Conservation (phyloP, 768 basidiomycete genomes). For the Tricholomella constricta region DNA sequence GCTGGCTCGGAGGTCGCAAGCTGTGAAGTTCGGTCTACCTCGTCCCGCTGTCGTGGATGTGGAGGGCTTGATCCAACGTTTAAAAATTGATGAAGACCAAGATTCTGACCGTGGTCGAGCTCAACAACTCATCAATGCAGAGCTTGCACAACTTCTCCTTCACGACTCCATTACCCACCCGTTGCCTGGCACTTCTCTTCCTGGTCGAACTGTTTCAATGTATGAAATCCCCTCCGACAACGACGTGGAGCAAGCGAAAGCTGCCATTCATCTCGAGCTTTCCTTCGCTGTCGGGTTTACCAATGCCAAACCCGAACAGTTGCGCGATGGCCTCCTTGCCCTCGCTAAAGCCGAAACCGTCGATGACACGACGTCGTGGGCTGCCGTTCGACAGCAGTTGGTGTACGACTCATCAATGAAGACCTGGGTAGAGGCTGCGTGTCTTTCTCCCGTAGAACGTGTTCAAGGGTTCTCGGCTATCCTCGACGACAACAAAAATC, state of each 20-base stretch:
- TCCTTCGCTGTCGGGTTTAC: slow-evolving; percentile 83
- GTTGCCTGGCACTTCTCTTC: slow-evolving; percentile 79
- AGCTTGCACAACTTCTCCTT: slow-evolving; percentile 75
- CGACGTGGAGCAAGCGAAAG: slow-evolving; percentile 67
- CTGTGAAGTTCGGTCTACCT: slow-evolving; percentile 81
- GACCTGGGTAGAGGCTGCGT: slow-evolving; percentile 67
- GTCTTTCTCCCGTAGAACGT: slow-evolving; percentile 60
- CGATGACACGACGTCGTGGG: slow-evolving; percentile 72
- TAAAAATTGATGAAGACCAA: slow-evolving; percentile 53
- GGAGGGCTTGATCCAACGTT: slow-evolving; percentile 56
- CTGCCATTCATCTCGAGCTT: slow-evolving; percentile 77
- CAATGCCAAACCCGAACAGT: slow-evolving; percentile 73
- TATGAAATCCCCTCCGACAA: slow-evolving; percentile 82
- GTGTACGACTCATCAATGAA: slow-evolving; percentile 57
- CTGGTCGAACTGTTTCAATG: slow-evolving; percentile 68
- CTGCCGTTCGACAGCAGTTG: slow-evolving; percentile 59
- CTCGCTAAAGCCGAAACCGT: slow-evolving; percentile 62
- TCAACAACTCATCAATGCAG: slow-evolving; percentile 68
- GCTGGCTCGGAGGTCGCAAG: slow-evolving; percentile 80
- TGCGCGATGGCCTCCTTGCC: slow-evolving; percentile 74
- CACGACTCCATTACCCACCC: slow-evolving; percentile 91
- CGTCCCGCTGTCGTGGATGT: slow-evolving; percentile 85
- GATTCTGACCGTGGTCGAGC: slow-evolving; percentile 46
- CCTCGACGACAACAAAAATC: slow-evolving; percentile 62
- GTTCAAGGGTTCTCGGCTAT: slow-evolving; percentile 63